Evolutionary conservation across 768 basidiomycete species (phyloP).

Genomic region (Boletus tomentosulus): DNA sequence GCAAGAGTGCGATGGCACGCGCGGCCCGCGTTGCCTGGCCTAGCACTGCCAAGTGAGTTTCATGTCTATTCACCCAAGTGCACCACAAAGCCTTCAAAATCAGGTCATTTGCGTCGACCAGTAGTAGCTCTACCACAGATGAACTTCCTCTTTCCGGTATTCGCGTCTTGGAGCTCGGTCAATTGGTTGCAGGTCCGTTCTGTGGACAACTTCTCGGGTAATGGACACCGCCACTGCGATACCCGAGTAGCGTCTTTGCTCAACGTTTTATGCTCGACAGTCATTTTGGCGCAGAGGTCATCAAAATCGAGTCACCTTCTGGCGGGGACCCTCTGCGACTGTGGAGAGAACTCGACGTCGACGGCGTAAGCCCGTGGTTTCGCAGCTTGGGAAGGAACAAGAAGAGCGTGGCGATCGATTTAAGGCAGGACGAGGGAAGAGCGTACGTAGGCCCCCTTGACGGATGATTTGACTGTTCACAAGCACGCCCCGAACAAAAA

Average conservation of each 20-base stretch:
- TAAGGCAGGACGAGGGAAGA: constrained; percentile 54
- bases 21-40: too few species aligned
- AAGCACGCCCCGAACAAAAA: constrained; percentile 23
- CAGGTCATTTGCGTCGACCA: constrained; percentile 16
- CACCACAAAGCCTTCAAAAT: not conserved
- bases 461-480: not conserved
- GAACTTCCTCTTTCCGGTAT: constrained; percentile 59
- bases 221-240: constrained; percentile 6
- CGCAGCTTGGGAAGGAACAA: constrained; percentile 69
- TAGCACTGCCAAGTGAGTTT: constrained; percentile 9
- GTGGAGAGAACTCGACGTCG: constrained; percentile 67
- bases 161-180: constrained; percentile 65
- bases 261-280: constrained; percentile 30
- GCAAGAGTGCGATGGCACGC: not conserved
- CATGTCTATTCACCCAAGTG: not conserved
- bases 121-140: constrained; percentile 9
- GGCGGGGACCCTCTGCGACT: constrained; percentile 64
- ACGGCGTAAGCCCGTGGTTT: constrained; percentile 74
- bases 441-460: constrained; percentile 30
- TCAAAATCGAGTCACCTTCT: constrained; percentile 65
- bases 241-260: not conserved
- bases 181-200: constrained; percentile 70
- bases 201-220: constrained; percentile 70
- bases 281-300: constrained; percentile 69
- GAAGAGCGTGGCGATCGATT: constrained; percentile 67